Percentiles rank a stretch among this genome's conserved stretches.
phyloP scores from a whole-genome alignment of 208 protist genomes.

The Naegleria fowleri region DNA sequence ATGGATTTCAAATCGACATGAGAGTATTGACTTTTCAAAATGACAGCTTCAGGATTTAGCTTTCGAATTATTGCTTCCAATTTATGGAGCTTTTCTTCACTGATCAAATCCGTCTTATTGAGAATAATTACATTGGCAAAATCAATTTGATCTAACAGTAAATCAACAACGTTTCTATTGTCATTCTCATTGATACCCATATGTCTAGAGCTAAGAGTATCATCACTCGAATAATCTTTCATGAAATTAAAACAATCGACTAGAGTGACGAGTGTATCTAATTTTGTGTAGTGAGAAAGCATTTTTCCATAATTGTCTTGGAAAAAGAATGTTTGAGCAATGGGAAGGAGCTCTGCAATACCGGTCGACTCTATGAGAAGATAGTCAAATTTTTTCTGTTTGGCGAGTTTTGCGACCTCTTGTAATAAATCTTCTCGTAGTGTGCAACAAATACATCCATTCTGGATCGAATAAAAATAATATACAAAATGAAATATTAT shows the following conservation, averaged over 20 bases:
- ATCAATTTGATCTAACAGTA: slow-evolving; percentile 58
- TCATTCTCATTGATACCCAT: slow-evolving; percentile 19
- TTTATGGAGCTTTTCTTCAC: background rate
- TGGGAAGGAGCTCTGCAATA: slow-evolving; percentile 59
- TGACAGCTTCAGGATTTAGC: slow-evolving; percentile 60
- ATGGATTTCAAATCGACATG: slow-evolving; percentile 47
- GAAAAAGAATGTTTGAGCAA: slow-evolving; percentile 42
- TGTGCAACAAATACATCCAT: slow-evolving; percentile 72
- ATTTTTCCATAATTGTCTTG: slow-evolving; percentile 15
- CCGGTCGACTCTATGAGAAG: slow-evolving; percentile 63
- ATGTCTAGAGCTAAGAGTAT: slow-evolving; percentile 32
- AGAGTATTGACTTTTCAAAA: slow-evolving; percentile 43
- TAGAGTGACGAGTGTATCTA: slow-evolving; percentile 63
- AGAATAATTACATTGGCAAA: slow-evolving; percentile 73
- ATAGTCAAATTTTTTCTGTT: slow-evolving; percentile 55
- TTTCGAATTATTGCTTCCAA: slow-evolving; percentile 35
- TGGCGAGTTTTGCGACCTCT: slow-evolving; percentile 51
- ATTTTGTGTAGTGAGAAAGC: slow-evolving; percentile 21
- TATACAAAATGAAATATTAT: too few species aligned
- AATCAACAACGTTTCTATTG: slow-evolving; percentile 14
- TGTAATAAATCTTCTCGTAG: slow-evolving; percentile 60
- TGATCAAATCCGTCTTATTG: slow-evolving; percentile 73
- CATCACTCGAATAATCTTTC: slow-evolving; percentile 33
- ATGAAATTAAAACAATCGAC: slow-evolving; percentile 52
- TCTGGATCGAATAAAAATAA: background rate